phyloP scores from a whole-genome alignment of 345 rosid genomes.

The Murraya paniculata region DNA sequence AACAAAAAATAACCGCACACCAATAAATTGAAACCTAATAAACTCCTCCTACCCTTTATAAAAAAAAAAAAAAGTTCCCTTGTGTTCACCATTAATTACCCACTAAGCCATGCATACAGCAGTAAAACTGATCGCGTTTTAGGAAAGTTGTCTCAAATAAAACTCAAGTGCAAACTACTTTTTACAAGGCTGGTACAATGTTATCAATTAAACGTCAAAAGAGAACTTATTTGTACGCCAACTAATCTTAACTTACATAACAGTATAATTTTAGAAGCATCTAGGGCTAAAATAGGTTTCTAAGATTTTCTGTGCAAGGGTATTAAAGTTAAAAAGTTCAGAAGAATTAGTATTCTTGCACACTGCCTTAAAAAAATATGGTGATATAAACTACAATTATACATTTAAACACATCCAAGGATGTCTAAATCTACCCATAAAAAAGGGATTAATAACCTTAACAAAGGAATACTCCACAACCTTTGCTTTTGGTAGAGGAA shows the following conservation, averaged over 20 bases:
- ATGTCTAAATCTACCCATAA: too few relatives aligned
- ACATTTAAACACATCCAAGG: too few relatives aligned
- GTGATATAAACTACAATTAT: too few relatives aligned
- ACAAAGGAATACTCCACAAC: too few relatives aligned
- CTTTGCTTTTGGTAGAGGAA: too few relatives aligned
- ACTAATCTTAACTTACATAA: neutral
- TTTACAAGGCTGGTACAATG: neutral
- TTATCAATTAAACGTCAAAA: neutral
- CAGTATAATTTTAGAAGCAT: neutral
- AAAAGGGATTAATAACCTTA: too few relatives aligned
- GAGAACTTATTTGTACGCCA: neutral
- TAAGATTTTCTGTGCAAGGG: neutral
- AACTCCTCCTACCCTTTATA: too few relatives aligned
- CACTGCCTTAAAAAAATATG: too few relatives aligned
- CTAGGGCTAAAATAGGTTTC: neutral
- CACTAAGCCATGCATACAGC: neutral
- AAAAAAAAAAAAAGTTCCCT: neutral
- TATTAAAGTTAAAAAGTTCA: neutral
- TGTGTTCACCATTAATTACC: neutral
- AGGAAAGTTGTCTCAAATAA: neutral
- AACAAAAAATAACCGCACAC: neutral
- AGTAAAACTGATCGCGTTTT: neutral
- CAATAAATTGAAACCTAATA: too few relatives aligned
- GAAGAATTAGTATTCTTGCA: too few relatives aligned
- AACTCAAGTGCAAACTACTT: neutral